A percentile compares a stretch with the other conserved stretches of the same genome.
These are phyloP conservation scores for Xylaria sp. DNA, from an alignment of 2,329 filamentous ascomycete species.

Conservation along the genomic window DNA sequence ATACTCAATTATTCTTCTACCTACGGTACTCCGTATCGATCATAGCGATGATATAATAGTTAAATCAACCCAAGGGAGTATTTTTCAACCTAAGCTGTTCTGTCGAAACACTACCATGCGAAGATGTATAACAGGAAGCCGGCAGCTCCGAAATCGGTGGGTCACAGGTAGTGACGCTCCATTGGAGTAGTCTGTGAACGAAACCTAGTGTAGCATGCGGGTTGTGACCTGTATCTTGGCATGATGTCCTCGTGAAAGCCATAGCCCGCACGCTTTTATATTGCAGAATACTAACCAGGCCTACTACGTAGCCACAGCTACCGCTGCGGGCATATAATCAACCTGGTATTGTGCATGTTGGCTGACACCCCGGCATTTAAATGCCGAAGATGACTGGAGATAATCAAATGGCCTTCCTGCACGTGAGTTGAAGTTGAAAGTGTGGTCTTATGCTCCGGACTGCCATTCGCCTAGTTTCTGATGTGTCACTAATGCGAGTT, in stretches of 20 bases:
- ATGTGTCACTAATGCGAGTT: not conserved
- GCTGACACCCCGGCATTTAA: not conserved
- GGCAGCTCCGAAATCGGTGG: constrained; percentile 5
- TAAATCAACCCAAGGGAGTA: not conserved
- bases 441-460: not conserved
- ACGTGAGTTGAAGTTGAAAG: not conserved
- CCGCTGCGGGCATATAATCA: too few species aligned
- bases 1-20: not conserved
- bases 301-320: not conserved
- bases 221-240: not conserved
- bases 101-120: not conserved
- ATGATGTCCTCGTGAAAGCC: not conserved
- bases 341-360: not conserved
- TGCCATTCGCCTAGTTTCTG: not conserved
- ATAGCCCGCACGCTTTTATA: too few species aligned
- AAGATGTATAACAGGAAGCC: not conserved
- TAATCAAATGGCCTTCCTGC: not conserved
- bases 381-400: not conserved
- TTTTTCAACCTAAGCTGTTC: not conserved
- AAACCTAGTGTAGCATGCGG: not conserved
- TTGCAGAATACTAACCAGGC: not conserved
- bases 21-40: not conserved
- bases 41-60: not conserved
- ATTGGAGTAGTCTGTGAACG: not conserved
- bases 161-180: not conserved